A percentile compares a stretch with the other conserved stretches of the same genome.
Conservation (phyloP, 768 basidiomycete genomes). For the Rhodotorula paludigena region DNA sequence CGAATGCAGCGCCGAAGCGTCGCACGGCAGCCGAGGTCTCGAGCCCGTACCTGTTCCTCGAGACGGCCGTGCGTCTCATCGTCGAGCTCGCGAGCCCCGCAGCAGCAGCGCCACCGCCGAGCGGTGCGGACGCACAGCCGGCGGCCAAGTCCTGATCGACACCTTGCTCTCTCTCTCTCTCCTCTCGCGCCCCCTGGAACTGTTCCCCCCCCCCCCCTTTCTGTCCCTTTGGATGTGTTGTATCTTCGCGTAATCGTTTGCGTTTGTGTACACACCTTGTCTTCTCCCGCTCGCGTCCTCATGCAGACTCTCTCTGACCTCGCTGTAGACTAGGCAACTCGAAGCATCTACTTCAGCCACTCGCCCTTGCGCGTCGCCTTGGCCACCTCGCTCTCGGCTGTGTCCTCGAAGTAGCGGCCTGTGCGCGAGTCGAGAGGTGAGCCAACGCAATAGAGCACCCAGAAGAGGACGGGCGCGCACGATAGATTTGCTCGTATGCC, state of each 20-base stretch:
- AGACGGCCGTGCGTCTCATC: slow-evolving; percentile 87
- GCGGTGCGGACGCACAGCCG: too few species aligned
- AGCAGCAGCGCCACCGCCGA: background rate
- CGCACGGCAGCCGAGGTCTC: slow-evolving; percentile 55
- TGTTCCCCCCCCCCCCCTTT: too few species aligned
- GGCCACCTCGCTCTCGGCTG: slow-evolving; percentile 29
- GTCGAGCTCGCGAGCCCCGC: slow-evolving; percentile 75
- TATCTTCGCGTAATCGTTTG: too few species aligned
- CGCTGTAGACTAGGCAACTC: too few species aligned
- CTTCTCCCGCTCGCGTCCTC: too few species aligned
- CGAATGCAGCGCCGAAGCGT: background rate
- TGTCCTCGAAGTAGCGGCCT: slow-evolving; percentile 10
- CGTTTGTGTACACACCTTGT: too few species aligned
- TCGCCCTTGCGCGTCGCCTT: slow-evolving; percentile 27
- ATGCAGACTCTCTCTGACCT: too few species aligned
- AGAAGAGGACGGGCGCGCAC: background rate
- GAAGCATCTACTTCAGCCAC: slow-evolving; percentile 27
- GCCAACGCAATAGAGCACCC: background rate
- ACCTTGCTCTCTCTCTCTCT: too few species aligned
- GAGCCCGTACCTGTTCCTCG: slow-evolving; percentile 88
- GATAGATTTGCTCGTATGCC: slow-evolving; percentile 21
- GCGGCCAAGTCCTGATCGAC: too few species aligned
- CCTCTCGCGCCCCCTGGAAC: too few species aligned
- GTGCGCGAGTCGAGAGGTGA: background rate
- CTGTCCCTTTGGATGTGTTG: too few species aligned